These are phyloP conservation scores for Theileria parva DNA, from an alignment of 169 alveolate genomes.

Conservation along the genomic window DNA sequence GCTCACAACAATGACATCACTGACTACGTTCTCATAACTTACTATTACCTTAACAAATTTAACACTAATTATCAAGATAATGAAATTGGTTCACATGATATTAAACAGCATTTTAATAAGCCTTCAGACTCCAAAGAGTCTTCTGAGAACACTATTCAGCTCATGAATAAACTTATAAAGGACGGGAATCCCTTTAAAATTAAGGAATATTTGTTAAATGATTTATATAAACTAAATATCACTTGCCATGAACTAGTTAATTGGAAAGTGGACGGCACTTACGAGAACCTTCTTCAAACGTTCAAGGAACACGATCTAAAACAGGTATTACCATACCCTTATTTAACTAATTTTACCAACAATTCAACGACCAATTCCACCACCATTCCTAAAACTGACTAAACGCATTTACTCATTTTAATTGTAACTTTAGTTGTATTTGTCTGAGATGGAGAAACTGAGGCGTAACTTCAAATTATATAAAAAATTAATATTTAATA, in stretches of 20 bases:
- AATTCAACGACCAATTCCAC: neutral
- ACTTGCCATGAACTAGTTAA: neutral
- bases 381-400: neutral
- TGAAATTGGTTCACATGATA: constrained; percentile 2
- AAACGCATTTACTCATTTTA: neutral
- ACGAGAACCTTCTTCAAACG: neutral
- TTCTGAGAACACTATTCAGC: neutral
- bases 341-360: neutral
- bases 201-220: constrained; percentile 10
- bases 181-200: constrained; percentile 37
- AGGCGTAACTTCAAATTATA: neutral
- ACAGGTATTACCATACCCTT: constrained; percentile 8
- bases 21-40: constrained; percentile 49
- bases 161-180: constrained; percentile 24
- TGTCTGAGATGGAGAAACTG: neutral
- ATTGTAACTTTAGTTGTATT: neutral
- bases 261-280: constrained; percentile 11
- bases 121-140: neutral
- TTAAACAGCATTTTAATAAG: constrained; percentile 15
- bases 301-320: neutral
- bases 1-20: constrained; percentile 25
- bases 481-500: neutral
- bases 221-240: neutral
- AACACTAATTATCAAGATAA: neutral
- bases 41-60: constrained; percentile 21